Evolutionary conservation across 2,329 filamentous ascomycete genomes (phyloP), one percentile per base, ranked within the genome.

Genomic region (Stagonosporopsis cucurbitacearum): DNA sequence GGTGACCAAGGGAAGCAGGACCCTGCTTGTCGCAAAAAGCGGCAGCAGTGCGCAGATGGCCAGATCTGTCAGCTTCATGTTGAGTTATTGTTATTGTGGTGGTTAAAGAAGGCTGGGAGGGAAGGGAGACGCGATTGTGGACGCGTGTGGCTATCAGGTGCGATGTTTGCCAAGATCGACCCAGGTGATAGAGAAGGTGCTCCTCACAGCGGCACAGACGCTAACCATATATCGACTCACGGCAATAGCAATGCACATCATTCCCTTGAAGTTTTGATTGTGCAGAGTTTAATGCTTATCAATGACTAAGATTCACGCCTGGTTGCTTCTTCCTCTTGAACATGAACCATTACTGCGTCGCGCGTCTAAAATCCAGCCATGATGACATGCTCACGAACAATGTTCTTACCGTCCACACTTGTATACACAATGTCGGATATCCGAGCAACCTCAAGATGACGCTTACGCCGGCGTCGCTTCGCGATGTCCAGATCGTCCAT

Each of bases 311-410:
- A n/a, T n/a, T n/a, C 9, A 30, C 9, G 9, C 7, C 26, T 11
- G 25, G 26, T 30, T 11, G 26, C 26, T 30, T 11, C 26, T 30
- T 30, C 26, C 30, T 32, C 12, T 19, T 36, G 17, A 17, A 36
- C 33, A 20, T 6, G 6, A 19, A 13, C 6, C 6, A 11, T 3
- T 5, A 12, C 36, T 20, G 30, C 30, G 7, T 15, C 30, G 12
- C 13, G 23, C 30, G 12, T 5, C 25, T 54, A 47, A 23, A 50
- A 37, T 23, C 15, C 41, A 5, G 35, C 46, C 17, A 42, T 4
- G 2, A 50, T 13, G 8, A 50, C 23, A 37, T 58, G 59, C 15
- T 59, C 54, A 7, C 54, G 42, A 2, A 57, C 17, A 1, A 60
- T 7, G 1, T 39, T 50, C 25, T 45, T 58, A 8, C 49, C 61